Evolutionary conservation across 495 filamentous ascomycete species (phyloP).

Genomic region (Usnea hakonensis): DNA sequence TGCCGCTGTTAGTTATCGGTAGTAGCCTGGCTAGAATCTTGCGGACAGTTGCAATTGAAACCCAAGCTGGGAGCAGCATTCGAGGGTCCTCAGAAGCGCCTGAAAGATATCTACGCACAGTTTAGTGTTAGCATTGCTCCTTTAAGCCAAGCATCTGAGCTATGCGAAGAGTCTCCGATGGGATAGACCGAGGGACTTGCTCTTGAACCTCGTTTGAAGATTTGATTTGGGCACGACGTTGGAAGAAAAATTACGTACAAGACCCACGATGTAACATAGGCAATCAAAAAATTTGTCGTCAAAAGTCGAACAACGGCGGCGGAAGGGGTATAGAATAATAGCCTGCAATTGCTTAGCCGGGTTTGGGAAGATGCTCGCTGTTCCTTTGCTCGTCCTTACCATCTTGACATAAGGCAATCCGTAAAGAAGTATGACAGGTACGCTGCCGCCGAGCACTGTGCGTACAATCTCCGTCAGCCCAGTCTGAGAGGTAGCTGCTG

Average conservation of each 20-base stretch:
- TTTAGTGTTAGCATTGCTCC: too few relatives aligned
- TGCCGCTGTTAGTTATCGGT: constrained; percentile 1
- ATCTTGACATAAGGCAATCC: constrained; percentile 87
- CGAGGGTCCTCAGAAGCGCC: constrained; percentile 68
- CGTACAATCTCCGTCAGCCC: constrained; percentile 4
- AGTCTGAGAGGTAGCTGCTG: background rate
- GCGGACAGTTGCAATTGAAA: constrained; percentile 69
- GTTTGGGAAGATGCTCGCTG: background rate
- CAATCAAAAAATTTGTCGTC: constrained; percentile 69
- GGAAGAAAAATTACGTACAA: too few relatives aligned
- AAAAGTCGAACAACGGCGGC: constrained; percentile 78
- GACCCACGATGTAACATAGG: constrained; percentile 73
- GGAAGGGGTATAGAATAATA: constrained; percentile 78
- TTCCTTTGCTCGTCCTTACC: constrained; percentile 40
- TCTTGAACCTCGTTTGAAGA: too few relatives aligned
- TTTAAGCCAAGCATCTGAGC: too few relatives aligned
- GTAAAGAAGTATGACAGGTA: constrained; percentile 87
- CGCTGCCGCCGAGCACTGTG: constrained; percentile 69
- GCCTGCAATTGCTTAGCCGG: constrained; percentile 40
- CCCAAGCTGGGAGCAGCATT: constrained; percentile 77
- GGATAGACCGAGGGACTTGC: too few relatives aligned
- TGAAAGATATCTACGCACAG: too few relatives aligned
- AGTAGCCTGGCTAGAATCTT: background rate
- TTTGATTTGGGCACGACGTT: too few relatives aligned
- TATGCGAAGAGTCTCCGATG: too few relatives aligned